A percentile compares a stretch with the other conserved stretches of the same genome.
These are phyloP conservation scores for Nothomitra cinnamomea DNA, from an alignment of 2,329 filamentous ascomycete species.

Conservation along the genomic window DNA sequence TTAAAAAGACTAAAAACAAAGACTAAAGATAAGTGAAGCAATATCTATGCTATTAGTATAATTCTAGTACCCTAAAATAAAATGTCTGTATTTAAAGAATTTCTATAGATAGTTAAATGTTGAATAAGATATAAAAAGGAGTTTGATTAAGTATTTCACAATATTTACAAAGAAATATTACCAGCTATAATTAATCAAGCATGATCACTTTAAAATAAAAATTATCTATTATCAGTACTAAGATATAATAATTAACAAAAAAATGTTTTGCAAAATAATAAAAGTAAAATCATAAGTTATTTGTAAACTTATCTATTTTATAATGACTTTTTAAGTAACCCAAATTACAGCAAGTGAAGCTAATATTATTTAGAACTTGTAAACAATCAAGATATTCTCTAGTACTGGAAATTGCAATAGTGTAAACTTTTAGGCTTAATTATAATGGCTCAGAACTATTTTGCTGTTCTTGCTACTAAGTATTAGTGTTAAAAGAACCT, in stretches of 20 bases:
- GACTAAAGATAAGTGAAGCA: neutral
- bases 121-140: neutral
- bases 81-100: neutral
- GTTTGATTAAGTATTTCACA: neutral
- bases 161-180: neutral
- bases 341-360: too few relatives aligned
- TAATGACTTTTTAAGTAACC: too few relatives aligned
- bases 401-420: neutral
- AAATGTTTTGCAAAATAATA: too few relatives aligned
- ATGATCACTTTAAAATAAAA: too few relatives aligned
- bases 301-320: too few relatives aligned
- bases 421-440: neutral
- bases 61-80: neutral
- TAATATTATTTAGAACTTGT: too few relatives aligned
- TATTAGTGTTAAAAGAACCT: neutral
- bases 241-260: too few relatives aligned
- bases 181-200: too few relatives aligned
- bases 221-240: too few relatives aligned
- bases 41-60: neutral
- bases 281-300: too few relatives aligned
- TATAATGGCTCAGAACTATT: neutral
- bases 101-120: neutral
- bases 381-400: too few relatives aligned
- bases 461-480: neutral
- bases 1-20: neutral